These are phyloP conservation scores for Hemileccinum rubropunctum DNA, from an alignment of 768 basidiomycete genomes.

Conservation along the genomic window DNA sequence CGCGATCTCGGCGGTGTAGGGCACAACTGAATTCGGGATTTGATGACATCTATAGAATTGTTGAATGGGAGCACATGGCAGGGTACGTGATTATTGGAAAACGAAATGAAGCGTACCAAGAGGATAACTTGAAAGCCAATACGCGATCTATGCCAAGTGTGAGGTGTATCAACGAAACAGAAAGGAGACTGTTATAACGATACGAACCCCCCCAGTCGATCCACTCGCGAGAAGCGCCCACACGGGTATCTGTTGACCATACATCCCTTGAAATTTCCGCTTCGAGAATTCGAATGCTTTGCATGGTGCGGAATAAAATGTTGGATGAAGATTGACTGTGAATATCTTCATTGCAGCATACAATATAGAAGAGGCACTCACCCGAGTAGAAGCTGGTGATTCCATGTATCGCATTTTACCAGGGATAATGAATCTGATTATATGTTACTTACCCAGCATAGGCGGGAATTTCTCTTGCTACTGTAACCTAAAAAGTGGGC, in stretches of 20 bases:
- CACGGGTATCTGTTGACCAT: constrained; percentile 70
- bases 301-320: background rate
- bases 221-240: constrained; percentile 86
- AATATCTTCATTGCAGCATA: background rate
- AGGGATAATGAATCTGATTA: background rate
- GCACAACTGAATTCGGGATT: constrained; percentile 85
- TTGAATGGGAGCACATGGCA: background rate
- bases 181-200: background rate
- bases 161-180: background rate
- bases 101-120: constrained; percentile 46
- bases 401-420: background rate
- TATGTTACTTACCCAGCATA: constrained; percentile 65
- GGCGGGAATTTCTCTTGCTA: constrained; percentile 92
- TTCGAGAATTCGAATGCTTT: constrained; percentile 88
- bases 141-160: constrained; percentile 15
- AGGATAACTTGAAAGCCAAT: constrained; percentile 95
- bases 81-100: background rate
- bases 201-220: constrained; percentile 74
- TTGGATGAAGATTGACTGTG: background rate
- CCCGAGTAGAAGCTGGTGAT: constrained; percentile 64
- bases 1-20: constrained; percentile 68
- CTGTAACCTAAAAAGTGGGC: constrained; percentile 75
- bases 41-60: constrained; percentile 70
- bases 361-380: constrained; percentile 15
- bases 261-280: constrained; percentile 61